A percentile compares a stretch with the other conserved stretches of the same genome.
Conservation (phyloP, 306 rosid genomes). For the Vigna angularis region DNA sequence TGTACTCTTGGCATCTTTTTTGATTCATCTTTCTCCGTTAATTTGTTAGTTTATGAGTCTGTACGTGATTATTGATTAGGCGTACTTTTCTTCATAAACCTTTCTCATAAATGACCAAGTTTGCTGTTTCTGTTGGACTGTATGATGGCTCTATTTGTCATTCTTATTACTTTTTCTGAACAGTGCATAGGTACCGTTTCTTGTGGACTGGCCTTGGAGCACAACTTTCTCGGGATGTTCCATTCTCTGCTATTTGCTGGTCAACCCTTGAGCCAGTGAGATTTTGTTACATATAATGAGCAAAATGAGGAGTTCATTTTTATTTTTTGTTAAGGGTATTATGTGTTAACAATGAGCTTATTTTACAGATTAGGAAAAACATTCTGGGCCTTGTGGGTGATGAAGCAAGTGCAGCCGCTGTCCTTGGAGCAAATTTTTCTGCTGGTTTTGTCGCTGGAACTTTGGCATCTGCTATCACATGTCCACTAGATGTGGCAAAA, state of each 20-base stretch:
- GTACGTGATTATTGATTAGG: constrained; percentile 21
- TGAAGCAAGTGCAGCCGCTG: constrained; percentile 58
- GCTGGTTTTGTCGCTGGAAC: constrained; percentile 93
- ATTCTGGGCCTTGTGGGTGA: constrained; percentile 73
- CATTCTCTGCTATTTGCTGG: constrained; percentile 98
- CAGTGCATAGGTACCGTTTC: constrained; percentile 72
- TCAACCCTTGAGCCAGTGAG: constrained; percentile 93
- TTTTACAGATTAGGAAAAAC: constrained; percentile 68
- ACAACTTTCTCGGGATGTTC: constrained; percentile 93
- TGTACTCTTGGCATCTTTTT: constrained; percentile 13
- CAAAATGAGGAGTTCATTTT: constrained; percentile 13
- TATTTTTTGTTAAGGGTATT: constrained; percentile 27
- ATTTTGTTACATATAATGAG: constrained; percentile 23
- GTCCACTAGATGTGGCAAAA: constrained; percentile 96
- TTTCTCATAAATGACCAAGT: not conserved
- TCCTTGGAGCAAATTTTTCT: constrained; percentile 84
- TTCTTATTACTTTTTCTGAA: constrained; percentile 26
- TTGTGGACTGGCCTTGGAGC: constrained; percentile 99
- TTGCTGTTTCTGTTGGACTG: constrained; percentile 25
- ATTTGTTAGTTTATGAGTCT: constrained; percentile 12
- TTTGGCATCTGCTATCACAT: constrained; percentile 87
- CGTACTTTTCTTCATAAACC: not conserved
- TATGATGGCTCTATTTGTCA: constrained; percentile 13
- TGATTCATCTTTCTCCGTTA: constrained; percentile 36
- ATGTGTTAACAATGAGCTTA: constrained; percentile 43